Evolutionary conservation across 2,329 filamentous ascomycete genomes (phyloP).

Genomic region (Aspergillus clavatus): DNA sequence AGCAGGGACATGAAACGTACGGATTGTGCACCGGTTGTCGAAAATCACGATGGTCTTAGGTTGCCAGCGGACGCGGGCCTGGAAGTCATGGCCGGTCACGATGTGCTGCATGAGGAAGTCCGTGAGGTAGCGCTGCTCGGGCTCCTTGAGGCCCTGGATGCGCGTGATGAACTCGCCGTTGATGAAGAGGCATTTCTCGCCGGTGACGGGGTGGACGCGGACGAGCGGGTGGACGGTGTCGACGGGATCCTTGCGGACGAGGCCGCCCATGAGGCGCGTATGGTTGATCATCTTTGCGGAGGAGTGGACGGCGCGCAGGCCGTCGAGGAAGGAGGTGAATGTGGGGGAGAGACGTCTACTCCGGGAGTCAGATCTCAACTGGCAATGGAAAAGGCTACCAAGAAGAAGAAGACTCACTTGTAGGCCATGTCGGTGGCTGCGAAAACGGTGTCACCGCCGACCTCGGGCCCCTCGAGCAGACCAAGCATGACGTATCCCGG

Average conservation of each 20-base stretch:
- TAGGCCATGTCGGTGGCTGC: conserved; percentile 44
- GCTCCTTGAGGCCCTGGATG: conserved; percentile 46
- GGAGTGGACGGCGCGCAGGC: conserved; percentile 36
- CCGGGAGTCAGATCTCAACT: not conserved
- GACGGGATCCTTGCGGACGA: conserved; percentile 43
- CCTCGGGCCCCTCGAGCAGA: conserved; percentile 47
- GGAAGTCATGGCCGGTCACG: conserved; percentile 45
- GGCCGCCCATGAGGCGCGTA: conserved; percentile 38
- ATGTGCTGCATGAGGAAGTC: conserved; percentile 49
- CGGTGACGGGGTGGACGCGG: conserved; percentile 46
- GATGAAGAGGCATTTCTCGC: conserved; percentile 46
- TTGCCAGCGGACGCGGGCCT: conserved; percentile 45
- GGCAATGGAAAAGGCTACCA: too few relatives aligned
- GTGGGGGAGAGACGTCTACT: conserved; percentile 46
- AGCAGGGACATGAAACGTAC: conserved; percentile 34
- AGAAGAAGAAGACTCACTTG: conserved; percentile 36
- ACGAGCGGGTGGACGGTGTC: conserved; percentile 44
- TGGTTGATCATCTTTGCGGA: conserved; percentile 44
- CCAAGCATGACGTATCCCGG: conserved; percentile 47
- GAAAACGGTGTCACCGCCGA: conserved; percentile 47
- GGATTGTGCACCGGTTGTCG: conserved; percentile 45
- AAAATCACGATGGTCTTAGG: conserved; percentile 50
- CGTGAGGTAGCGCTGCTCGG: conserved; percentile 42
- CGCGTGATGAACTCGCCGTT: conserved; percentile 48
- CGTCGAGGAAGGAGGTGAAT: conserved; percentile 39